Percentiles rank a stretch among this genome's conserved stretches.
Conservation (phyloP, 352 stramenopile species). For the Elongisporangium undulatum region DNA sequence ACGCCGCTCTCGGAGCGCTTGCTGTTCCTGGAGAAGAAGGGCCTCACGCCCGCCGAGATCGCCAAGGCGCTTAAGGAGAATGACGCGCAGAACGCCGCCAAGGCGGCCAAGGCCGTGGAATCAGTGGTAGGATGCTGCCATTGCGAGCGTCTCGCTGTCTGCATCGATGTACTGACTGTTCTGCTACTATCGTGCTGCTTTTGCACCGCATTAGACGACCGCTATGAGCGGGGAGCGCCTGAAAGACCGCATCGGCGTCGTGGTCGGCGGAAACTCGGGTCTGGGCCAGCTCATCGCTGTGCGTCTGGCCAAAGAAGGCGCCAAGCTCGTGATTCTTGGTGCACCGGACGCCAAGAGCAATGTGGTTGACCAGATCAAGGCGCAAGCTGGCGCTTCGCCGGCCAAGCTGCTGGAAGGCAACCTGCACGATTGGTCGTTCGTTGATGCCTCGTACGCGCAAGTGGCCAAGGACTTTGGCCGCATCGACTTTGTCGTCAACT, state of each 20-base stretch:
- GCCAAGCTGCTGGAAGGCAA: slow-evolving; percentile 41
- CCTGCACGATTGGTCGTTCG: slow-evolving; percentile 43
- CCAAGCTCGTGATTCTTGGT: slow-evolving; percentile 50
- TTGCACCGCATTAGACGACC: slow-evolving; percentile 55
- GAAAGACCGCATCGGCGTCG: slow-evolving; percentile 48
- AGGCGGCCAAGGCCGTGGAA: slow-evolving; percentile 44
- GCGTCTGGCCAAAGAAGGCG: slow-evolving; percentile 57
- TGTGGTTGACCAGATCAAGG: slow-evolving; percentile 36
- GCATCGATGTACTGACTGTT: background rate
- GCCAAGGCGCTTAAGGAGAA: slow-evolving; percentile 55
- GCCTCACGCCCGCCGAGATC: slow-evolving; percentile 64
- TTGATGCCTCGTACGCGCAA: slow-evolving; percentile 35
- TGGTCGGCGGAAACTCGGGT: slow-evolving; percentile 55
- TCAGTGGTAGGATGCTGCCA: slow-evolving; percentile 35
- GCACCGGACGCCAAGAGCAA: slow-evolving; percentile 19
- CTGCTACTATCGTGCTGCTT: background rate
- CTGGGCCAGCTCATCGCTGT: slow-evolving; percentile 59
- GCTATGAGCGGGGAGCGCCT: slow-evolving; percentile 50
- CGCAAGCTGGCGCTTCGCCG: slow-evolving; percentile 9
- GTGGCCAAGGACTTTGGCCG: slow-evolving; percentile 44
- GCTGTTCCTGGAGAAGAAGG: slow-evolving; percentile 76
- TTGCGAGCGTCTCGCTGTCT: background rate
- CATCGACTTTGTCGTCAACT: slow-evolving; percentile 78
- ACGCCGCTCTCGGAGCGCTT: slow-evolving; percentile 69
- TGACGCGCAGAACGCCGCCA: slow-evolving; percentile 53